These are phyloP conservation scores for Aspergillus glaucus DNA, from an alignment of 2,329 filamentous ascomycete genomes.

Conservation along the genomic window DNA sequence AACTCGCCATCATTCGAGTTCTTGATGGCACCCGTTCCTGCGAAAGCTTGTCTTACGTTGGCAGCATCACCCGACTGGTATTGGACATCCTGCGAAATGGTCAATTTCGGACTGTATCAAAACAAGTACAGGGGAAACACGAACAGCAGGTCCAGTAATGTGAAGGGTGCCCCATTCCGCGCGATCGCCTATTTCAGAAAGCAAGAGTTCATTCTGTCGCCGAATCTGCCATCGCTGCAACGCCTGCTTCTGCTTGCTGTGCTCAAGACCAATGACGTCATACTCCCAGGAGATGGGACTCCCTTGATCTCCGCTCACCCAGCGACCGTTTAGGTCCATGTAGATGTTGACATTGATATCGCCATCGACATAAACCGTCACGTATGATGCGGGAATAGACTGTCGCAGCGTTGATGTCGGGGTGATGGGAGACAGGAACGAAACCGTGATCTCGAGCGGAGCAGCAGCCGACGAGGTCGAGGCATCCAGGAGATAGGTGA, in stretches of 20 bases:
- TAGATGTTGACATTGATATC: conserved; percentile 58
- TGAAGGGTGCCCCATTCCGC: conserved; percentile 79
- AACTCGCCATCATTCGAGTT: conserved; percentile 63
- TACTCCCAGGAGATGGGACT: conserved; percentile 67
- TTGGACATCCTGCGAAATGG: conserved; percentile 44
- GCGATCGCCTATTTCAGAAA: conserved; percentile 67
- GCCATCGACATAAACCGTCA: conserved; percentile 65
- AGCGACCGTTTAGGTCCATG: conserved; percentile 66
- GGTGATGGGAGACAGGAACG: conserved; percentile 70
- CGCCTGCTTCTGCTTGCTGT: conserved; percentile 33
- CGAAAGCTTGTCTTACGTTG: conserved; percentile 61
- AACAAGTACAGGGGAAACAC: conserved; percentile 5
- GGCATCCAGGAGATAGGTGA: conserved; percentile 55
- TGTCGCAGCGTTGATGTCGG: conserved; percentile 74
- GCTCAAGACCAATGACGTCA: conserved; percentile 37
- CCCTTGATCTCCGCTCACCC: conserved; percentile 70
- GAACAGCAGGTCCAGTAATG: conserved; percentile 62
- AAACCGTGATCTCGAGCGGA: conserved; percentile 52
- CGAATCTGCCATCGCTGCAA: conserved; percentile 41
- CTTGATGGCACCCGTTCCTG: conserved; percentile 57
- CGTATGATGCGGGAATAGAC: conserved; percentile 73
- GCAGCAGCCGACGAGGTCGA: conserved; percentile 28
- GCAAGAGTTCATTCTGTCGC: conserved; percentile 53
- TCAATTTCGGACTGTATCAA: conserved; percentile 8
- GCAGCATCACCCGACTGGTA: conserved; percentile 67